phyloP scores from a whole-genome alignment of 352 stramenopile genomes.

The Phytopythium cucurbitacearum region DNA sequence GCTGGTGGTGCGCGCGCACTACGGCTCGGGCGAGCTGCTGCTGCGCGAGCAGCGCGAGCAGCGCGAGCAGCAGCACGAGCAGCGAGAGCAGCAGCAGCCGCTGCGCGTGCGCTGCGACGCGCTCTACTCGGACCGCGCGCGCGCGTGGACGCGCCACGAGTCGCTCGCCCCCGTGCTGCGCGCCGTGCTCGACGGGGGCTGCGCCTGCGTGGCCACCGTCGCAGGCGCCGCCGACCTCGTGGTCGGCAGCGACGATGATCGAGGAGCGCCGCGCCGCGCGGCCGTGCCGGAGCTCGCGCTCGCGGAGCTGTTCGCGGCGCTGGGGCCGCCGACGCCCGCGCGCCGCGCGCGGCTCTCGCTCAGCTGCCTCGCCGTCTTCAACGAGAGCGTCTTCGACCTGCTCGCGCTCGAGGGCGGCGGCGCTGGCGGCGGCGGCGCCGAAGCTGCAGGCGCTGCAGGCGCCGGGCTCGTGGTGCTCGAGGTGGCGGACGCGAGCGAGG shows the following conservation, averaged over 20 bases:
- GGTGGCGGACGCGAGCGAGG: conserved; percentile 58
- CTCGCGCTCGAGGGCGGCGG: conserved; percentile 40
- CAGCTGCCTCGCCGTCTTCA: conserved; percentile 91
- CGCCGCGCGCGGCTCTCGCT: conserved; percentile 57
- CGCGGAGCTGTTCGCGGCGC: conserved; percentile 38
- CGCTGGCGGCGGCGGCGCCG: not conserved
- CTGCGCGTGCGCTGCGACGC: conserved; percentile 52
- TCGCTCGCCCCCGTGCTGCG: conserved; percentile 56
- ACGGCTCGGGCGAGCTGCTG: conserved; percentile 49
- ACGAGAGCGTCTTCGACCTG: conserved; percentile 94
- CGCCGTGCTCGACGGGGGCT: conserved; percentile 60
- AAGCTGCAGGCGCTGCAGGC: conserved; percentile 1
- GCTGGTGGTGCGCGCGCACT: conserved; percentile 47
- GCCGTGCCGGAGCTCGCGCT: conserved; percentile 41
- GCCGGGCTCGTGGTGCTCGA: conserved; percentile 66
- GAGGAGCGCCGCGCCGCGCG: not conserved
- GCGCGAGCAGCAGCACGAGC: not conserved
- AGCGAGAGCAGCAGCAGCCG: conserved; percentile 12
- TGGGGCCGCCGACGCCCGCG: conserved; percentile 29
- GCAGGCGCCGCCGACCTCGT: conserved; percentile 27
- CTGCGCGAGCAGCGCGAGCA: conserved; percentile 7
- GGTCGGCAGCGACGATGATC: conserved; percentile 6
- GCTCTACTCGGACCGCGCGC: conserved; percentile 58
- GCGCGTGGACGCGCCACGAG: conserved; percentile 56
- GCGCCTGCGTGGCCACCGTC: conserved; percentile 66